A percentile compares a stretch with the other conserved stretches of the same genome.
phyloP scores from a whole-genome alignment of 2,329 filamentous ascomycete genomes.

The Leptographium wingfieldii region DNA sequence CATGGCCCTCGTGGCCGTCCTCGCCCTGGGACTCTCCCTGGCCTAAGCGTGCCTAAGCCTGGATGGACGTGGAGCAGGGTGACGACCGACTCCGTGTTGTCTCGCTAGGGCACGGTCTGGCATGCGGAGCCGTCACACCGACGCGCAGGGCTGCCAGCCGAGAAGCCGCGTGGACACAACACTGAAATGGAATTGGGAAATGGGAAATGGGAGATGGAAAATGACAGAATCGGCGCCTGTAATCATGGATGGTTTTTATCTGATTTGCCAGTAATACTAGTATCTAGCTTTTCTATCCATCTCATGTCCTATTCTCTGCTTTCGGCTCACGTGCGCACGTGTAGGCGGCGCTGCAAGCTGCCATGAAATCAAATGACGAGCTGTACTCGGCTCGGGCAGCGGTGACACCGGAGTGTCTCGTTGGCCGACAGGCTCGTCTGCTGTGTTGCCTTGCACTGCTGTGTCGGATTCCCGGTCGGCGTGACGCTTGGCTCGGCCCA shows the following conservation, averaged over 20 bases:
- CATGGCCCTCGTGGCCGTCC: conserved; percentile 10
- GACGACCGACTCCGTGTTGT: neutral
- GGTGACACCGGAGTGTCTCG: too few species aligned
- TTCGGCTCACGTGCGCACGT: neutral
- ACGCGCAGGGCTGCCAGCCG: neutral
- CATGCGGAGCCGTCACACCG: neutral
- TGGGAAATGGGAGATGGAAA: too few species aligned
- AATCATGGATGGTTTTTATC: neutral
- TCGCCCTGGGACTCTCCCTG: conserved; percentile 11
- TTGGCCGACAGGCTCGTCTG: too few species aligned
- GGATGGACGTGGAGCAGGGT: neutral
- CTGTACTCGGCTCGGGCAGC: too few species aligned
- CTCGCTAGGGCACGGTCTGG: neutral
- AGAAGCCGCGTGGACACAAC: neutral
- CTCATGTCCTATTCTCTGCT: neutral
- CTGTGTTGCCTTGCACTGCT: too few species aligned
- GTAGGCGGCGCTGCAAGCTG: neutral
- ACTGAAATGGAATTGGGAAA: neutral
- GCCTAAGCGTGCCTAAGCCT: conserved; percentile 4
- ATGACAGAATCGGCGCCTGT: neutral
- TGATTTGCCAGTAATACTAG: neutral
- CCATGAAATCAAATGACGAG: neutral
- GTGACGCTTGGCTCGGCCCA: neutral
- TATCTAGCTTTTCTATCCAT: neutral
- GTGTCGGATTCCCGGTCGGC: too few species aligned